Percentiles rank a stretch among this genome's conserved stretches.
These are phyloP conservation scores for Didymella glomerata DNA, from an alignment of 2,329 filamentous ascomycete genomes.

Conservation along the genomic window DNA sequence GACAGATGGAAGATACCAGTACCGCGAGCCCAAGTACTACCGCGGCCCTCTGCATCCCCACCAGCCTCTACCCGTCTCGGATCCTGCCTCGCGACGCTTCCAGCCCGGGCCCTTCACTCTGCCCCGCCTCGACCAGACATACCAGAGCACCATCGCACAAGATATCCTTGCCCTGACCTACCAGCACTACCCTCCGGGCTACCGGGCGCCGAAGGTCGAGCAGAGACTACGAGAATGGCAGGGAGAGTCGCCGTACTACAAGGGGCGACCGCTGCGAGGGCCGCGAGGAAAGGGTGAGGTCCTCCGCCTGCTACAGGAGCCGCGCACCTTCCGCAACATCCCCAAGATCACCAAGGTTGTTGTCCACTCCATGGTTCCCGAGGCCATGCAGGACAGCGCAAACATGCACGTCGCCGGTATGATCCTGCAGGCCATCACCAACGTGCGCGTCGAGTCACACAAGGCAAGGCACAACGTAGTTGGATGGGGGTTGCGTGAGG, in stretches of 20 bases:
- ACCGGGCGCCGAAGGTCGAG: constrained; percentile 63
- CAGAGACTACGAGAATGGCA: constrained; percentile 86
- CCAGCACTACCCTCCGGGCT: constrained; percentile 82
- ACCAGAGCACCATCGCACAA: constrained; percentile 81
- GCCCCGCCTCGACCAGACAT: constrained; percentile 89
- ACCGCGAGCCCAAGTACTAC: constrained; percentile 91
- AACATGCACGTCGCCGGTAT: constrained; percentile 84
- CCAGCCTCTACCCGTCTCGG: constrained; percentile 84
- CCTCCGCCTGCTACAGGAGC: constrained; percentile 72
- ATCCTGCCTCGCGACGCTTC: constrained; percentile 87
- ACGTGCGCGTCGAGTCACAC: constrained; percentile 75
- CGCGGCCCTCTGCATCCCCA: constrained; percentile 92
- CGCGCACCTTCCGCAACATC: constrained; percentile 80
- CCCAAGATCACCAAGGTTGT: constrained; percentile 83
- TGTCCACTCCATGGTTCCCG: constrained; percentile 76
- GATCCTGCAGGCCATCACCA: constrained; percentile 84
- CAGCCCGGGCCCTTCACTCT: constrained; percentile 89
- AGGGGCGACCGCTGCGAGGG: constrained; percentile 84
- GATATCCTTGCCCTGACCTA: constrained; percentile 92
- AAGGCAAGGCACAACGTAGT: constrained; percentile 74
- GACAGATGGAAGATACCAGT: constrained; percentile 77
- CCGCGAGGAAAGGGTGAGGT: constrained; percentile 79
- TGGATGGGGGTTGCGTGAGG: constrained; percentile 76
- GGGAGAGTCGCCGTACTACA: constrained; percentile 90
- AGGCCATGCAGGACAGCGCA: constrained; percentile 73